These are phyloP conservation scores for Angomonas deanei DNA, from an alignment of 208 protist species.

Conservation along the genomic window DNA sequence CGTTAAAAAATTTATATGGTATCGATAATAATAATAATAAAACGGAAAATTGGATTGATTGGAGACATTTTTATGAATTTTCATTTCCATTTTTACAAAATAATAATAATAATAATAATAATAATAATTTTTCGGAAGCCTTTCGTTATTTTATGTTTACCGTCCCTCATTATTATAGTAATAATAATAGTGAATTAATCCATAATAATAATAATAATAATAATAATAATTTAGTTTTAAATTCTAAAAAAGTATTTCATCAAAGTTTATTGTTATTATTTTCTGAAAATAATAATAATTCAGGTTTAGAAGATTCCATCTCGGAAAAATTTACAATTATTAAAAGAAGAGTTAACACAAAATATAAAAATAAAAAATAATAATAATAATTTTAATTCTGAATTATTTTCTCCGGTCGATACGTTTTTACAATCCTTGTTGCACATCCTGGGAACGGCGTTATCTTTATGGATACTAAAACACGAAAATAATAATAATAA, in stretches of 20 bases:
- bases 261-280: not conserved
- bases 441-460: too few relatives aligned
- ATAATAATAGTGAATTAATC: too few relatives aligned
- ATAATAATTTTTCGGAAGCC: not conserved
- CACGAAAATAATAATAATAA: not conserved
- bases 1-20: too few relatives aligned
- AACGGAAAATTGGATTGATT: not conserved
- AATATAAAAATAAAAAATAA: slow-evolving; percentile 1
- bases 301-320: too few relatives aligned
- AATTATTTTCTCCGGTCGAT: too few relatives aligned
- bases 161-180: not conserved
- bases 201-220: too few relatives aligned
- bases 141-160: not conserved
- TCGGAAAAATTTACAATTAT: too few relatives aligned
- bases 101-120: slow-evolving; percentile 1
- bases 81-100: too few relatives aligned
- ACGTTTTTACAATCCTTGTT: too few relatives aligned
- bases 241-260: not conserved
- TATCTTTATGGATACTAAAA: not conserved
- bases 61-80: not conserved
- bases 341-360: not conserved
- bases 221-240: too few relatives aligned
- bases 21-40: slow-evolving; percentile 1
- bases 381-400: too few relatives aligned
- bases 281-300: too few relatives aligned